Evolutionary conservation across 2,329 filamentous ascomycete genomes (phyloP).

Genomic region (Colletotrichum camelliae): DNA sequence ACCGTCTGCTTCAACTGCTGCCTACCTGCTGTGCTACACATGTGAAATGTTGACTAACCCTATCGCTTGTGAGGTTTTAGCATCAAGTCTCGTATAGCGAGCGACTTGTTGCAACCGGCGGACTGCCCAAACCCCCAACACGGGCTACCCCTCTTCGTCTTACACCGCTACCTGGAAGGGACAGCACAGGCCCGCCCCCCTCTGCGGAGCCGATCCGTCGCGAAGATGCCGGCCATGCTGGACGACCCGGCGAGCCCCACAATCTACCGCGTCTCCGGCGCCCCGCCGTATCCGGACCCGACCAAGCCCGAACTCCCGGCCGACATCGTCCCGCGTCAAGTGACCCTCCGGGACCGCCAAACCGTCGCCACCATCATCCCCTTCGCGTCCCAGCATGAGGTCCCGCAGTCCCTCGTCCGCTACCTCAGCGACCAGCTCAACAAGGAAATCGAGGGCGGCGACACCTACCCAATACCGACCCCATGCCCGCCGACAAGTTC

Average conservation of each 20-base stretch:
- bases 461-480: conserved; percentile 88
- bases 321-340: conserved; percentile 74
- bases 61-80: background rate
- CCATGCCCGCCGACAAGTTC: conserved; percentile 76
- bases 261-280: conserved; percentile 73
- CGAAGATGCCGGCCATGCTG: conserved; percentile 76
- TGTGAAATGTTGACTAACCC: conserved; percentile 19
- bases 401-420: conserved; percentile 75
- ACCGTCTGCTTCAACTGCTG: background rate
- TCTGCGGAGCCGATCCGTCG: background rate
- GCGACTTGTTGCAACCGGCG: background rate
- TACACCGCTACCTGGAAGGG: background rate
- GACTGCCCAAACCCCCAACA: background rate
- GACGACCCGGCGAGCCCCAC: conserved; percentile 76
- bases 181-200: conserved; percentile 5
- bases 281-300: conserved; percentile 68
- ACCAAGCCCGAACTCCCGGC: conserved; percentile 68
- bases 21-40: conserved; percentile 2
- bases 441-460: conserved; percentile 88
- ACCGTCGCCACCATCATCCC: conserved; percentile 85
- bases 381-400: conserved; percentile 76
- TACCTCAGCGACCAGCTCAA: conserved; percentile 87
- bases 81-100: background rate
- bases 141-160: background rate
- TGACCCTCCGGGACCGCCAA: conserved; percentile 82